Evolutionary conservation across 768 basidiomycete genomes (phyloP).

Genomic region (Phylloporus arenicola): DNA sequence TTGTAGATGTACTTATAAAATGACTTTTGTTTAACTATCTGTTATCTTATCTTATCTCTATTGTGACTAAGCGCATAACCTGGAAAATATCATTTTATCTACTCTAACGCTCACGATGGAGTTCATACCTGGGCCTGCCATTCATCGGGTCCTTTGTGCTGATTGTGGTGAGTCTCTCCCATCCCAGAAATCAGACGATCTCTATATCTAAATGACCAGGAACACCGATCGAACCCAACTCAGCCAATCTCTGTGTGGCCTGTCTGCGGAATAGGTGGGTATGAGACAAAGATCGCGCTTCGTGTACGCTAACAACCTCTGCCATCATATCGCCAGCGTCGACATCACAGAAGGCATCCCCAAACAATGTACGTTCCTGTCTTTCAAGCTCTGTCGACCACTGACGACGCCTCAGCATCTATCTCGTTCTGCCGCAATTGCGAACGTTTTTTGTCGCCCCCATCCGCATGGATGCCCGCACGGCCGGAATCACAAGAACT

Average conservation of each 20-base stretch:
- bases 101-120: conserved; percentile 48
- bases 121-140: conserved; percentile 65
- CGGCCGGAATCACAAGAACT: conserved; percentile 90
- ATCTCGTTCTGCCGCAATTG: conserved; percentile 94
- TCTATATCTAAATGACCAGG: conserved; percentile 37
- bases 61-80: conserved; percentile 15
- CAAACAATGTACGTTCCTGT: conserved; percentile 64
- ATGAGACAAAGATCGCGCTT: not conserved
- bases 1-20: conserved; percentile 25
- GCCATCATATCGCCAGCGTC: conserved; percentile 43
- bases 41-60: conserved; percentile 10
- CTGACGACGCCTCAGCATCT: conserved; percentile 48
- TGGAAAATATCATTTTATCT: not conserved
- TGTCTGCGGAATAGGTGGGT: conserved; percentile 84
- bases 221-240: conserved; percentile 85
- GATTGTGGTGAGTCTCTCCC: conserved; percentile 62
- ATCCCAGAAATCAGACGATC: not conserved
- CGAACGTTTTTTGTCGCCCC: conserved; percentile 91
- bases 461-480: conserved; percentile 78
- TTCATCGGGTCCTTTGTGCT: conserved; percentile 82
- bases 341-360: conserved; percentile 99
- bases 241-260: conserved; percentile 85
- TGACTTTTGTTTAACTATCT: too few relatives aligned
- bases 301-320: not conserved
- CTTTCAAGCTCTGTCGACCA: not conserved